Evolutionary conservation across 2,329 filamentous ascomycete genomes (phyloP), one percentile per base, ranked within the genome.

Genomic region (Cercospora sp.): DNA sequence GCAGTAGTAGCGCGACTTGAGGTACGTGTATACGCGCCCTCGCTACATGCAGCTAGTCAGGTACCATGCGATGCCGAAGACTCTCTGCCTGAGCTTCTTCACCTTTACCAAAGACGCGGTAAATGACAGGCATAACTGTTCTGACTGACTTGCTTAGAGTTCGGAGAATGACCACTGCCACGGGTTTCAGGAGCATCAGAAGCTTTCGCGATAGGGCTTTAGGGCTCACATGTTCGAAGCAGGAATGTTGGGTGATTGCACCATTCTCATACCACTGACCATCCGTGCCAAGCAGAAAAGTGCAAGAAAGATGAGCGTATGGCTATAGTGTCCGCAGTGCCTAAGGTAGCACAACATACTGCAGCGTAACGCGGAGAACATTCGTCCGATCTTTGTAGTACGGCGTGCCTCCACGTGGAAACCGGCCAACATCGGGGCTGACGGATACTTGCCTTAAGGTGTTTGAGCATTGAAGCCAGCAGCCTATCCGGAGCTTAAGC

Each of bases 391-490:
- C 28, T 31, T 36, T 16, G 55, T 36, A 23, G 31, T 30, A 59
- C 55, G 26, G 20, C 55, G n/a, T 58, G 33, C 55, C 30, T 18
- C 55, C 55, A 58, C 55, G 55, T 59, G 55, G 31, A 13, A 23
- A 36, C n/a, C 55, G 55, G 55, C 20, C 6, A 59, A 59, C 55
- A 59, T 59, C 55, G 55, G 55, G 55, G 55, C 30, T 59, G 55
- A 59, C 55, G 55, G 55, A 8, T 59, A 33, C 28, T 23, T 59
- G 55, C 55, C 16, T 59, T 31, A 36, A 30, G 31, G 55, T 59
- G 55, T 59, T 36, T 33, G 55, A 36, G 23, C 13, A 20, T 20
- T 23, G 55, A 36, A 36, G 55, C 55, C 55, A 23, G 53, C 23
- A n/a, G 28, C 5, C 23, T 28, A 18, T 36, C 48, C 13, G 9